Evolutionary conservation across 805 yeast genomes (phyloP).

Genomic region (Candida corydali): DNA sequence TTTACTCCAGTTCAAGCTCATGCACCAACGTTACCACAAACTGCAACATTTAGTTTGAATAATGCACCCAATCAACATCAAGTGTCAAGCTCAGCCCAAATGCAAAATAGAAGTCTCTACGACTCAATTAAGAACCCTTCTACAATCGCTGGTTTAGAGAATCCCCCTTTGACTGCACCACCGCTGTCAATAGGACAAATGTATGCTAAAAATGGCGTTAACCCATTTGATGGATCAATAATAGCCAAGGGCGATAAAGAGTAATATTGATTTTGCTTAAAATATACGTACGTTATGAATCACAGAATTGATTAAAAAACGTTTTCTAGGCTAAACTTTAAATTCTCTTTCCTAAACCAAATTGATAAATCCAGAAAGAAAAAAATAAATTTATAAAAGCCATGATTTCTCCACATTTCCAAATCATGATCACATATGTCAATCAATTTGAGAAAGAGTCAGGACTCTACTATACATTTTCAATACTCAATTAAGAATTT

Average conservation of each 20-base stretch:
- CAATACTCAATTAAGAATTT: neutral
- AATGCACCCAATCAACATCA: conserved; percentile 22
- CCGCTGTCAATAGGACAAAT: conserved; percentile 29
- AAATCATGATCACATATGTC: no score
- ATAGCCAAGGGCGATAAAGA: conserved; percentile 15
- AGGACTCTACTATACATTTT: neutral
- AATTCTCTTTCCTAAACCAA: no score
- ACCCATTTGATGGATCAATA: conserved; percentile 37
- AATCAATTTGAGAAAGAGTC: neutral
- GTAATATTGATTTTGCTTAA: neutral
- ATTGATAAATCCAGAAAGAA: no score
- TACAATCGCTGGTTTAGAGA: no score
- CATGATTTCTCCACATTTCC: no score
- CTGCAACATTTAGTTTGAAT: conserved; percentile 7
- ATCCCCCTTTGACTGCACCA: conserved; percentile 24
- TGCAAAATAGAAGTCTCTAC: neutral
- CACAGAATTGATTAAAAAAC: no score
- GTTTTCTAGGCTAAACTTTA: no score
- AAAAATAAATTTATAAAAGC: no score
- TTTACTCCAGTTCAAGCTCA: conserved; percentile 28
- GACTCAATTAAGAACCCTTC: neutral
- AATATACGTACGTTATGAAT: neutral
- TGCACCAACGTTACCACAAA: conserved; percentile 13
- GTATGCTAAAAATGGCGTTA: conserved; percentile 31
- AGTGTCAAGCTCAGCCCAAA: conserved; percentile 10